Base-by-base conservation (phyloP, 345 rosid genomes). In the Limnanthes douglasii region DNA sequence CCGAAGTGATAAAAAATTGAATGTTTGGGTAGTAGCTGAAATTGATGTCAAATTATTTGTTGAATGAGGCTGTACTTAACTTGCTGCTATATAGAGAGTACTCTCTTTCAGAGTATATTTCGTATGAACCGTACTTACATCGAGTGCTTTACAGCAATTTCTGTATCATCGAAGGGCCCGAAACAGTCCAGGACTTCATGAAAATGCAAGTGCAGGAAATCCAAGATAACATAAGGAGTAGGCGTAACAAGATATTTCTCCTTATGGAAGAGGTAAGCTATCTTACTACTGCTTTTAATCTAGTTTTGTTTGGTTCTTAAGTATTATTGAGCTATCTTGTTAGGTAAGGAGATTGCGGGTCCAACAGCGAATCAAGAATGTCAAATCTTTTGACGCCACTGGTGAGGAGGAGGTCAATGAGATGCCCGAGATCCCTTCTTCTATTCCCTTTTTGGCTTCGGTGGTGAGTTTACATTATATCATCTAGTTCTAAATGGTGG, bases 91-190 rank as follows among this genome's bases (percentile, higher is more conserved):
- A 4, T 28, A 4, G 36, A n/a, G 21, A 13, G 21, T 28, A 6
- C 3, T 41, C 2, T 18, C 0, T 2, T 7, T 45, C 5, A 6
- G 30, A 26, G 11, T 6, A 9, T 12, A 26, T 26, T 26, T 8
- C 6, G 30, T 2, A 2, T 12, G n/a, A n/a, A n/a, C n/a, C n/a
- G n/a, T 26, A 26, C 3, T 26, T 9, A 2, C n/a, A 26, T 26
- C 8, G 10, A 33, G 17, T 33, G 18, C 1, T 11, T 34, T 15
- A 18, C 69, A 82, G 97, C 35, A 78, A 75, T 48, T 86, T 81
- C 44, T 86, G 94, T 51, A 86, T 86, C 21, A 88, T 88, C 23
- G 97, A 88, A 48, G 95, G 97, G 35, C 93, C 97, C 9, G 93
- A 82, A 58, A 75, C 86, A 11, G 75, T 73, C n/a, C 80, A 69